Conservation (phyloP, 2,329 filamentous ascomycete species). For the Botrytis aclada region DNA sequence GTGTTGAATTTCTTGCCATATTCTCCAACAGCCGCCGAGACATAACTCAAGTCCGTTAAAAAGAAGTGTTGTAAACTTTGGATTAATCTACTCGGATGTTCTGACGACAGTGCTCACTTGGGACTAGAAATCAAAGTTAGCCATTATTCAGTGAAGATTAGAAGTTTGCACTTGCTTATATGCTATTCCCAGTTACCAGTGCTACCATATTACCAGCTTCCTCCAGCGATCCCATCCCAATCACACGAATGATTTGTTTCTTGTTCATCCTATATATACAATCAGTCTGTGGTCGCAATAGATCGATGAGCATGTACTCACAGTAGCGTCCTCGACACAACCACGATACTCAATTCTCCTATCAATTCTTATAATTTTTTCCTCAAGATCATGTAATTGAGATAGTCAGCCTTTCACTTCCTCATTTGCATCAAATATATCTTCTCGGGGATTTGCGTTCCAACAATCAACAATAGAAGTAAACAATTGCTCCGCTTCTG, state of each 20-base stretch:
- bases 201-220: neutral
- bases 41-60: neutral
- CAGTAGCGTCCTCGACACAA: neutral
- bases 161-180: neutral
- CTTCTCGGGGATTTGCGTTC: accelerated
- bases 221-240: accelerated
- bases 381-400: neutral
- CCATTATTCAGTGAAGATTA: neutral
- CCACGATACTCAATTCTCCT: neutral
- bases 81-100: accelerated
- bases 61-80: neutral
- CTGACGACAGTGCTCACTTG: accelerated
- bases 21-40: neutral
- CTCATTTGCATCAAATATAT: neutral
- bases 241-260: neutral
- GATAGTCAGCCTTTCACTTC: neutral
- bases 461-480: neutral
- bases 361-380: neutral
- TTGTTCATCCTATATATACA: neutral
- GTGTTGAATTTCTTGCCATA: accelerated
- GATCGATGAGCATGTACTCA: neutral
- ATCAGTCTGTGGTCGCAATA: neutral
- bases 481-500: neutral
- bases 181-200: neutral
- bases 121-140: neutral